These are phyloP conservation scores for Lecanosticta acicola DNA, from an alignment of 2,329 filamentous ascomycete species.

Conservation along the genomic window DNA sequence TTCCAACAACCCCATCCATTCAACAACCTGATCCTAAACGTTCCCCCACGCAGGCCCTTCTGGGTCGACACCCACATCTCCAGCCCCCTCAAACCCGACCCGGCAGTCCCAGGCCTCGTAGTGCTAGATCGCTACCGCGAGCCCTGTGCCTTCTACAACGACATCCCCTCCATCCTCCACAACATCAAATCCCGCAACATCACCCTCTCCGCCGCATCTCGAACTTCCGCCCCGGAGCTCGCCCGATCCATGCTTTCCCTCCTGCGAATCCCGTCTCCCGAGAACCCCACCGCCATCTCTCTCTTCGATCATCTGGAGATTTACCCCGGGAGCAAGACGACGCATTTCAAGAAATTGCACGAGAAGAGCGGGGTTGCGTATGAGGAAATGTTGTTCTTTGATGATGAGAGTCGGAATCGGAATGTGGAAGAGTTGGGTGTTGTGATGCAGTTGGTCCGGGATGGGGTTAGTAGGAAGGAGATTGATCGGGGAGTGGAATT, in stretches of 20 bases:
- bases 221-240: slow-evolving; percentile 73
- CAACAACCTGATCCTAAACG: too few species aligned
- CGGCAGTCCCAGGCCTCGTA: slow-evolving; percentile 35
- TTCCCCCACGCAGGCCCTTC: too few species aligned
- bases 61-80: slow-evolving; percentile 94
- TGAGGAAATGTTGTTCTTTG: slow-evolving; percentile 91
- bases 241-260: slow-evolving; percentile 74
- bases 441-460: slow-evolving; percentile 73
- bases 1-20: too few species aligned
- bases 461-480: slow-evolving; percentile 72
- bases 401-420: slow-evolving; percentile 80
- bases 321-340: slow-evolving; percentile 73
- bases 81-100: slow-evolving; percentile 57
- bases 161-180: slow-evolving; percentile 48
- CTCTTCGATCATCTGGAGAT: slow-evolving; percentile 47
- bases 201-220: slow-evolving; percentile 67
- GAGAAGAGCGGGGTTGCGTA: slow-evolving; percentile 65
- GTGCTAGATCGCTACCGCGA: slow-evolving; percentile 50
- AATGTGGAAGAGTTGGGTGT: slow-evolving; percentile 78
- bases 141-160: slow-evolving; percentile 43
- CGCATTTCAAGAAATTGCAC: slow-evolving; percentile 71
- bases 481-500: slow-evolving; percentile 71
- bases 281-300: slow-evolving; percentile 36
- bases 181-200: slow-evolving; percentile 52
- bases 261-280: slow-evolving; percentile 53